Conservation (phyloP, 306 rosid genomes). For the Malus domestica region ASM211411v1 NC_041800.1:32583233-32583732, state of each 20-base stretch:
- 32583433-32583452: no score
- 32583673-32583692: background rate
- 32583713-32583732: background rate
- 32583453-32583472: background rate
- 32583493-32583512: no score
- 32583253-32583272: slow-evolving; percentile 32
- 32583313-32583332: background rate
- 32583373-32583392: background rate
- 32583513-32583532: no score
- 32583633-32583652: background rate
- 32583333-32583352: no score
- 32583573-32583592: no score
- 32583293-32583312: background rate
- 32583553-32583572: no score
- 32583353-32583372: no score
- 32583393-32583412: background rate
- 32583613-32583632: no score
- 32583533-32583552: no score
- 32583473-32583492: background rate
- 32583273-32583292: slow-evolving; percentile 27
- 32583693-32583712: background rate
- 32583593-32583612: no score
- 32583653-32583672: background rate
- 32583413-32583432: background rate
- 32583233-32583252: slow-evolving; percentile 44